Base-by-base conservation (phyloP, 441 rosid species). In the Populus hybrid region DNA sequence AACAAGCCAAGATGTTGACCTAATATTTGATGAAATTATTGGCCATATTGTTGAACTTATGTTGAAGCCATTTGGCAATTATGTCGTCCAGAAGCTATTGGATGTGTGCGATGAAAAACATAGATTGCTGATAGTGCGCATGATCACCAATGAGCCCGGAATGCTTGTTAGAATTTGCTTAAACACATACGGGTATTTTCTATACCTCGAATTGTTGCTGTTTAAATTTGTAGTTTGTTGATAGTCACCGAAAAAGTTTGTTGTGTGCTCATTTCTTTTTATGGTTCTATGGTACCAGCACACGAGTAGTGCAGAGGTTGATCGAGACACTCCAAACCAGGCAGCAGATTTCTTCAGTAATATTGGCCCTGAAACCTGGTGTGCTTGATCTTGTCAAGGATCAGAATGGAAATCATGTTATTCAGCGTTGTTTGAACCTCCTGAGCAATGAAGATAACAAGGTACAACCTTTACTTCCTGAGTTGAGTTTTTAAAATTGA, bases 291-390 rank as follows among this genome's bases (percentile, higher is more conserved):
- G 46, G 36, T 73, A 34, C 69, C 92, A 94, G 98, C 74, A 92
- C 98, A 34, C 83, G 98, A 8, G 98, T 92, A 59, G 87, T 91
- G 1, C 98, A 94, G 86, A 94, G 88, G 88, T 80, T 92, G 89
- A 88, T 94, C 6, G 90, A 90, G 83, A 87, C 90, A 1, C 88
- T 94, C 79, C 84, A 79, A 78, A 90, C 92, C 36, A 86, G 85
- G 83, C 86, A 88, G 61, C 93, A 94, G 77, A 85, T 90, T 38
- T 83, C 84, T 20, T 73, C 83, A 65, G 85, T 94, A 30, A 76
- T 81, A 72, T 77, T 83, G 11, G 88, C 92, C 23, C 87, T 94
- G 71, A 85, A 85, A 80, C 89, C 93, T 14, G 90, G 94, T 30
- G 83, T 91, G 83, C 88, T 90, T 6, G 84, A 86, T 81, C 95